Evolutionary conservation across 164 flowering plant species (phyloP).

Genomic region (Nelumbo lutea): DNA sequence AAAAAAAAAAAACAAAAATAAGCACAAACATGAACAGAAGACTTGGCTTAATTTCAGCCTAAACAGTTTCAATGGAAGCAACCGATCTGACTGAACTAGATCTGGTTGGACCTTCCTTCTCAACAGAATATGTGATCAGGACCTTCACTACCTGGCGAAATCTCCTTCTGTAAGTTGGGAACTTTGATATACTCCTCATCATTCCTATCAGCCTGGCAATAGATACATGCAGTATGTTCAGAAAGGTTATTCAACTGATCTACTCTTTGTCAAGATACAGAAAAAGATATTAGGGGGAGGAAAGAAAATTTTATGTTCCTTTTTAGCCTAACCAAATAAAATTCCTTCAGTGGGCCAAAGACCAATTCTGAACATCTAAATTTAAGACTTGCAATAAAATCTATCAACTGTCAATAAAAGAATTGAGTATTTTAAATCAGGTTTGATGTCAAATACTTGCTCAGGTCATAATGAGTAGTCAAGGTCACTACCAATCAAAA

Average conservation of each 20-base stretch:
- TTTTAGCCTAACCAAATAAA: too few species aligned
- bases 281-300: too few species aligned
- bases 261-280: not conserved
- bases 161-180: slow-evolving; percentile 78
- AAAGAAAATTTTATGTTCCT: too few species aligned
- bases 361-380: too few species aligned
- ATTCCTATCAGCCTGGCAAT: slow-evolving; percentile 70
- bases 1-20: not conserved
- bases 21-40: slow-evolving; percentile 6
- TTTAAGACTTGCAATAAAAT: too few species aligned
- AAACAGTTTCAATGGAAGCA: slow-evolving; percentile 21
- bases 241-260: not conserved
- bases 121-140: slow-evolving; percentile 32
- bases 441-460: too few species aligned
- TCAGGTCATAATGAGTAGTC: too few species aligned
- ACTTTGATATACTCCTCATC: slow-evolving; percentile 55
- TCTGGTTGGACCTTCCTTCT: slow-evolving; percentile 24
- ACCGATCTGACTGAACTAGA: slow-evolving; percentile 23
- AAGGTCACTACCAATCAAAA: too few species aligned
- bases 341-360: too few species aligned
- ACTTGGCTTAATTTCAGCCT: slow-evolving; percentile 2
- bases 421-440: too few species aligned
- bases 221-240: not conserved
- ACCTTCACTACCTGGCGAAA: slow-evolving; percentile 59
- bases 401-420: too few species aligned